These are phyloP conservation scores for Eragrostis curvula DNA, from an alignment of 176 grass and related monocot species.

Conservation along the genomic window DNA sequence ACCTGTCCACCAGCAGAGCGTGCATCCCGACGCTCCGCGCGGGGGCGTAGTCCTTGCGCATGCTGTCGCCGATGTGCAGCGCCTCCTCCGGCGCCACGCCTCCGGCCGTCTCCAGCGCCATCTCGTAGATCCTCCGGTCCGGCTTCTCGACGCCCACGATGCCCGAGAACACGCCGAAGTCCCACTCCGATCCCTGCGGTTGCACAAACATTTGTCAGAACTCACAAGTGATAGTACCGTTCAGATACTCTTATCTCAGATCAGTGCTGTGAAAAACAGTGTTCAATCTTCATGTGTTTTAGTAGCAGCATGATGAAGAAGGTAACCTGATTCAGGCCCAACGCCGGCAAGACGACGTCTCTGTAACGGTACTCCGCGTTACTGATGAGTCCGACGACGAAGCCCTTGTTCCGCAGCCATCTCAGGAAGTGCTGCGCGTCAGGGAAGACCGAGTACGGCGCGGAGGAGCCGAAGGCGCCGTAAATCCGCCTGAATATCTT, in stretches of 20 bases:
- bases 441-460: conserved; percentile 77
- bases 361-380: conserved; percentile 76
- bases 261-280: no score
- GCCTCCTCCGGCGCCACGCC: conserved; percentile 57
- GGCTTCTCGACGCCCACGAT: conserved; percentile 81
- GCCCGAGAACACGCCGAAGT: conserved; percentile 60
- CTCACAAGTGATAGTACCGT: no score
- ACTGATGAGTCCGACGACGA: conserved; percentile 74
- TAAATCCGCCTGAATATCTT: conserved; percentile 84
- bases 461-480: conserved; percentile 68
- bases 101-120: conserved; percentile 66
- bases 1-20: conserved; percentile 77
- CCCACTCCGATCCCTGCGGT: conserved; percentile 47
- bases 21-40: conserved; percentile 72
- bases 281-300: no score
- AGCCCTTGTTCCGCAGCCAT: conserved; percentile 54
- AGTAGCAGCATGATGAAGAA: neutral
- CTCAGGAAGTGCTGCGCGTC: conserved; percentile 69
- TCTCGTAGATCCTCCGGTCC: conserved; percentile 72
- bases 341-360: conserved; percentile 70
- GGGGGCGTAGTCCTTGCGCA: conserved; percentile 81
- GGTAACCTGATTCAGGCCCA: conserved; percentile 65
- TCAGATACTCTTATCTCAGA: no score
- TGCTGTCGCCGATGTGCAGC: conserved; percentile 84
- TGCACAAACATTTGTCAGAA: neutral